Evolutionary conservation across 176 grass and related monocot genomes (phyloP), one percentile per base, ranked within the genome.

Genomic region (Paspalum vaginatum): DNA sequence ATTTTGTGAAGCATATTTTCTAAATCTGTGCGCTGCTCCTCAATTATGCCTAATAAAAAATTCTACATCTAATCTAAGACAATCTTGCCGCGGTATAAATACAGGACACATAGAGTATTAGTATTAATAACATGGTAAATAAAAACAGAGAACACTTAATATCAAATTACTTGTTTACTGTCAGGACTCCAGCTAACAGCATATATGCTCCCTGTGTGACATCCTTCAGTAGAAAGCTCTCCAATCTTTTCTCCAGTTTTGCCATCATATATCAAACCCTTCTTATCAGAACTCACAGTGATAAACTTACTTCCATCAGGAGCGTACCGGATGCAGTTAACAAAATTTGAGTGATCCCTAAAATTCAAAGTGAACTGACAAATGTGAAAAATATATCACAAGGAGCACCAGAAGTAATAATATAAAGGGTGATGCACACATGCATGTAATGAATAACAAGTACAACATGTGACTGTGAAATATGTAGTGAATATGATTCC

Each of bases 271-370:
- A 99, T 87, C 81, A 93, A 78, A 49, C 90, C 96, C 72, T 93
- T 95, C 79, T 95, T 95, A 79, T 99, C 96, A 66, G 96, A 99
- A 84, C 96, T 99, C 60, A 99, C 96, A 25, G 74, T 99, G 60
- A 99, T 95, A 73, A 93, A 99, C 84, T 99, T 99, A 61, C 68
- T 93, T 79, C 96, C 96, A 93, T 99, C 96, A 54, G 96, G 92
- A 79, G 96, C 53, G 89, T 91, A 99, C 15, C 96, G 84, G 55
- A 95, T 79, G 84, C 96, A 99, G 41, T 99, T 99, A 61, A 93
- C 90, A 75, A 99, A 99, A 72, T 99, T 99, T 14, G 90, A 87
- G 91, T 99, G 96, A 25, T 93, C 86, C 96, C 96, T 99, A 72
- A 74, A 89, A 69, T 87, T 65, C 44, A 17, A 87, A 74, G 59